Evolutionary conservation across 108 stramenopile species (phyloP).

Genomic region (Pelagomonas calceolata): DNA sequence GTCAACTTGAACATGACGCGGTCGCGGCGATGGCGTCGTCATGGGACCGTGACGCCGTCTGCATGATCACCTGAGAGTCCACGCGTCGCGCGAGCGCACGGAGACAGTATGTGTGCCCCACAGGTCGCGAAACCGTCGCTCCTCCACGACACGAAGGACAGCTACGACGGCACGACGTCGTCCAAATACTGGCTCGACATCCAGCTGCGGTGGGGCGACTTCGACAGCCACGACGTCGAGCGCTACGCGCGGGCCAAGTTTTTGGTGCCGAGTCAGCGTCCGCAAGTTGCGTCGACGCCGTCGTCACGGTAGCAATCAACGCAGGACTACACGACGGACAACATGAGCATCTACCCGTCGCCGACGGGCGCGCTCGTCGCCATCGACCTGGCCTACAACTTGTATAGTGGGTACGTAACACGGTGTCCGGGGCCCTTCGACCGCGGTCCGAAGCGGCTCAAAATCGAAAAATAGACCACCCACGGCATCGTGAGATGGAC

Average conservation of each 20-base stretch:
- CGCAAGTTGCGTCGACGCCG: too few relatives aligned
- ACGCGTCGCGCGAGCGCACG: neutral
- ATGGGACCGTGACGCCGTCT: neutral
- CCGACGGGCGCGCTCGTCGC: conserved; percentile 91
- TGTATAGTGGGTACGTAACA: conserved; percentile 86
- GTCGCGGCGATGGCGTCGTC: neutral
- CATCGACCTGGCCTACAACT: conserved; percentile 93
- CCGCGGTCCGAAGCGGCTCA: too few relatives aligned
- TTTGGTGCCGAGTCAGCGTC: too few relatives aligned
- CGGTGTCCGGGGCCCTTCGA: too few relatives aligned
- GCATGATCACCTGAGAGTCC: neutral
- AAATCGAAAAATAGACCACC: too few relatives aligned
- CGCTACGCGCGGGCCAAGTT: conserved; percentile 93
- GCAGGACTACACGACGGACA: conserved; percentile 99
- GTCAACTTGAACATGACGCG: neutral
- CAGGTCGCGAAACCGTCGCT: conserved; percentile 91
- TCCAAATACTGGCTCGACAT: conserved; percentile 98
- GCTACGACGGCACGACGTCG: conserved; percentile 84
- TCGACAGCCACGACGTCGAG: conserved; percentile 97
- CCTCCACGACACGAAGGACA: conserved; percentile 90
- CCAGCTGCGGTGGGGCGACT: conserved; percentile 98
- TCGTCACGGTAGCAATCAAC: too few relatives aligned
- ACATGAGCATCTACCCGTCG: conserved; percentile 97
- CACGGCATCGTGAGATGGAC: too few relatives aligned
- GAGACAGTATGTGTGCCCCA: too few relatives aligned